A percentile compares a stretch with the other conserved stretches of the same genome.
These are phyloP conservation scores for Pichia paraexigua DNA, from an alignment of 805 yeast genomes.

Conservation along the genomic window DNA sequence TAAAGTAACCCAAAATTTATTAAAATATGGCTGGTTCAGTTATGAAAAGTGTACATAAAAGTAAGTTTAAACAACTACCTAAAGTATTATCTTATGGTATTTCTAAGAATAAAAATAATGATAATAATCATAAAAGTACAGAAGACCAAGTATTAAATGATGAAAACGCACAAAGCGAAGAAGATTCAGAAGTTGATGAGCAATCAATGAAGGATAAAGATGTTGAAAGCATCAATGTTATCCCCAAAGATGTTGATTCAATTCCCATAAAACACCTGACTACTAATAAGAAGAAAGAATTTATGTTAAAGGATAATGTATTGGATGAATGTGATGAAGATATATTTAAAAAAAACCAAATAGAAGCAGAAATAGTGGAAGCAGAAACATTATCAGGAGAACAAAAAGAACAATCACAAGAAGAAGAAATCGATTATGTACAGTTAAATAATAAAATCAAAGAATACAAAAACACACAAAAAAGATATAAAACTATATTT, in stretches of 20 bases:
- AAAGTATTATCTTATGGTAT: not conserved
- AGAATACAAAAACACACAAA: not conserved
- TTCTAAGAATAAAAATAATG: not conserved
- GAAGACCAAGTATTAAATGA: not conserved
- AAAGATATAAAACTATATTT: not conserved
- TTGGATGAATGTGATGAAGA: not conserved
- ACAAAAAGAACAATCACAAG: not conserved
- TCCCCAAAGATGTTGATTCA: not conserved
- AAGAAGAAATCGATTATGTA: not conserved
- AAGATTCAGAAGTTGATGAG: not conserved
- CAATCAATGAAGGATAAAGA: not conserved
- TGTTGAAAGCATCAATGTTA: not conserved
- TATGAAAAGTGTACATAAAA: not conserved
- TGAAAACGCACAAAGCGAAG: not conserved
- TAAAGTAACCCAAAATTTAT: too few species aligned
- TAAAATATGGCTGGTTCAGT: not conserved
- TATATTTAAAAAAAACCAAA: too few species aligned
- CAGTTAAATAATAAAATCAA: not conserved
- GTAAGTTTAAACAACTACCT: not conserved
- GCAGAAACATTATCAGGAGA: too few species aligned
- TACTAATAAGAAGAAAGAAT: not conserved
- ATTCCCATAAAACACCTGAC: not conserved
- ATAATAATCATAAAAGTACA: not conserved
- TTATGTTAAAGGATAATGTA: not conserved
- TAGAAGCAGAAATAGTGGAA: not conserved